Evolutionary conservation across 768 basidiomycete genomes (phyloP).

Genomic region (Suillus fuscotomentosus): DNA sequence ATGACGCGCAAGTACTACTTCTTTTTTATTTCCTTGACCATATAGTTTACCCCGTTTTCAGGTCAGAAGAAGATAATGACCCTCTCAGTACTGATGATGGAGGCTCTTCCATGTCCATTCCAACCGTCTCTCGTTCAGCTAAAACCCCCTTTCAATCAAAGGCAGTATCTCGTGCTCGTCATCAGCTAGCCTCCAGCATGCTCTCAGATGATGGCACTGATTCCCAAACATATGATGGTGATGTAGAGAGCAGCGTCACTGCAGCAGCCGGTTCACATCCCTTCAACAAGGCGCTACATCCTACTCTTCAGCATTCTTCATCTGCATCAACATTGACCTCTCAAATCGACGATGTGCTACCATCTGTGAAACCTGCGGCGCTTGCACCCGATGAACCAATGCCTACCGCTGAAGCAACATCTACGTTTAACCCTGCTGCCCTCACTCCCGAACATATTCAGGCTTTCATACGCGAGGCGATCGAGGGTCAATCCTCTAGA

Average conservation of each 20-base stretch:
- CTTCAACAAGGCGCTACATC: constrained; percentile 26
- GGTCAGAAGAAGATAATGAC: constrained; percentile 88
- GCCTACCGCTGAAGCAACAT: constrained; percentile 35
- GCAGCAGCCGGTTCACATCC: constrained; percentile 45
- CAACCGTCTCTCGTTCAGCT: constrained; percentile 18
- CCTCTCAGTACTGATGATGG: constrained; percentile 73
- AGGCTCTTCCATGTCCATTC: constrained; percentile 49
- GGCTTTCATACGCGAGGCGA: constrained; percentile 69
- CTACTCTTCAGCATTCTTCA: constrained; percentile 39
- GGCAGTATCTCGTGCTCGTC: constrained; percentile 33
- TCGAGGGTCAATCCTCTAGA: constrained; percentile 65
- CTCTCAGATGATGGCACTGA: constrained; percentile 75
- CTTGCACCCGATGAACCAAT: constrained; percentile 40
- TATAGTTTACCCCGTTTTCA: constrained; percentile 29
- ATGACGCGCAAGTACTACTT: constrained; percentile 57
- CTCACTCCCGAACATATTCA: constrained; percentile 79
- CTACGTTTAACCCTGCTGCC: constrained; percentile 59
- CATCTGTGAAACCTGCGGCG: constrained; percentile 16
- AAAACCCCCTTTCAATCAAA: constrained; percentile 29
- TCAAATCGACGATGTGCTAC: constrained; percentile 28
- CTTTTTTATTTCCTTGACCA: background rate
- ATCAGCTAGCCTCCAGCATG: constrained; percentile 54
- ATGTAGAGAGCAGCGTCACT: constrained; percentile 78
- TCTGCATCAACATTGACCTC: constrained; percentile 55
- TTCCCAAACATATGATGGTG: constrained; percentile 88